Base-by-base conservation (phyloP, 2,329 filamentous ascomycete species). In the Aspergillus ochraceoroseus region DNA sequence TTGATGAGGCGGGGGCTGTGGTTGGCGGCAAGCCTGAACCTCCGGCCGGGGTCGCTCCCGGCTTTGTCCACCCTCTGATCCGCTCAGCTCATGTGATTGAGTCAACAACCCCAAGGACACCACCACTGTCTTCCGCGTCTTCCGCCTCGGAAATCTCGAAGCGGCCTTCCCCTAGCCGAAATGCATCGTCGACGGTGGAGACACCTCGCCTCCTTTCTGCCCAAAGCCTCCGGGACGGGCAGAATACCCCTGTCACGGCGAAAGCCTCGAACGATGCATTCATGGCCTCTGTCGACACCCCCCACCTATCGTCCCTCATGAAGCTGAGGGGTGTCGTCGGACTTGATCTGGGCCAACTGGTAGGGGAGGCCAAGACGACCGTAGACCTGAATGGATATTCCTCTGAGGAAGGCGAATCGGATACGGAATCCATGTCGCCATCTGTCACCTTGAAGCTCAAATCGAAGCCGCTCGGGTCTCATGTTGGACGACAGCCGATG, bases 231-330 rank as follows among this genome's bases (percentile, higher is more conserved):
- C 17, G 19, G 17, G 33, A 23, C n/a, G 31, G 41, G 28, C 44
- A 26, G 9, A 33, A 41, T 39, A 37, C 59, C 11, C 48, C 61
- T 29, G 55, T 13, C 7, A 32, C 27, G 23, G 22, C 30, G 30
- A 47, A 43, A 19, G 18, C 33, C 13, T 19, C 57, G 19, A 51
- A 61, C 32, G 47, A 63, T n/a, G 51, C 61, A 5, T 79, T 80
- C 54, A 66, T 73, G 39, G 72, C 72, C 35, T 77, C 79, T 7
- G 61, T 73, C 5, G 73, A 77, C 22, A 77, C 79, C 11, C 84
- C 84, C 9, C 74, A 85, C 62, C 70, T 89, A 13, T 85, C 83
- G 19, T 74, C 74, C 27, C 63, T 86, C 32, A 70, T 87, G 65
- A 71, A 77, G 51, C 73, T 68, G 47, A 75, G 73, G 56, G 81